These are phyloP conservation scores for Lyophyllum atratum DNA, from an alignment of 768 basidiomycete species.

Conservation along the genomic window DNA sequence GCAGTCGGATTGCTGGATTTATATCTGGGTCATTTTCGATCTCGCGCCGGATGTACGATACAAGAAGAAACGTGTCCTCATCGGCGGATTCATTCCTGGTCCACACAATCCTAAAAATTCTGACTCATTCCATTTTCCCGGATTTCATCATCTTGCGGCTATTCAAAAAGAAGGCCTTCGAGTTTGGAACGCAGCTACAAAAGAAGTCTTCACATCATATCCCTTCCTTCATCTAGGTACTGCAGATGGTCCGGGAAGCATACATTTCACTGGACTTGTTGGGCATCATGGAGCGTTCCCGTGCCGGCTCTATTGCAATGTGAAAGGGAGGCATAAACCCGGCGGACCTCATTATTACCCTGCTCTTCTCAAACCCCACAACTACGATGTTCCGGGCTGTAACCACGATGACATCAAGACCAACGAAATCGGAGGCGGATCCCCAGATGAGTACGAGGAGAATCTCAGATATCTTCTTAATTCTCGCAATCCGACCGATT, in stretches of 20 bases:
- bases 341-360: slow-evolving; percentile 30
- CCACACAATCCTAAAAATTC: slow-evolving; percentile 38
- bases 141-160: slow-evolving; percentile 23
- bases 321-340: slow-evolving; percentile 26
- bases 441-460: background rate
- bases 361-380: slow-evolving; percentile 25
- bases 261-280: slow-evolving; percentile 27
- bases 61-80: slow-evolving; percentile 30
- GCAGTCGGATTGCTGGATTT: slow-evolving; percentile 43
- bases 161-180: slow-evolving; percentile 19
- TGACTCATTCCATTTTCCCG: slow-evolving; percentile 35
- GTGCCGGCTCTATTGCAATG: slow-evolving; percentile 33
- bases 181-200: slow-evolving; percentile 20
- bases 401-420: slow-evolving; percentile 22
- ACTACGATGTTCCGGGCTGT: slow-evolving; percentile 23
- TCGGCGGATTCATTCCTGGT: slow-evolving; percentile 33
- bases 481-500: slow-evolving; percentile 16
- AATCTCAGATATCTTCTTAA: background rate
- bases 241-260: slow-evolving; percentile 26
- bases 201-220: slow-evolving; percentile 6
- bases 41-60: slow-evolving; percentile 28
- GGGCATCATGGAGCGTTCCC: slow-evolving; percentile 30
- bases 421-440: background rate
- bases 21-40: slow-evolving; percentile 38
- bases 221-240: slow-evolving; percentile 17